Evolutionary conservation across 139 green algal species (phyloP), one percentile per base, ranked within the genome.

Genomic region (Chlamydomonas incerta): DNA sequence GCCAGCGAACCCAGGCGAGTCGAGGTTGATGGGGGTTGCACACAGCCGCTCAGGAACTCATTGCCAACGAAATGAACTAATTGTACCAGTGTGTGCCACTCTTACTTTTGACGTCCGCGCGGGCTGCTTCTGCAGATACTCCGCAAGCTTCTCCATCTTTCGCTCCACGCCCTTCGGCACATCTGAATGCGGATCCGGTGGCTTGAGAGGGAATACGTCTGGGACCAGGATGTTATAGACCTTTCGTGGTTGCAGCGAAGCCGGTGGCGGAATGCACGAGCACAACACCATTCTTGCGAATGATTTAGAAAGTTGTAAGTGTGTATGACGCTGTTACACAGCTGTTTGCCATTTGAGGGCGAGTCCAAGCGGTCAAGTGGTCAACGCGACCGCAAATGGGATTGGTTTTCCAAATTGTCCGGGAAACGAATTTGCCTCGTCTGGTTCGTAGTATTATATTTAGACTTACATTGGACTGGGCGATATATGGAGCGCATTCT

Each of bases 71-170:
- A n/a, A n/a, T n/a, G n/a, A n/a, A n/a, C n/a, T n/a, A 37, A 6
- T 66, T 47, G 18, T 21, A 77, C 13, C 3, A 28, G 35, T 77
- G 31, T 20, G 63, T 37, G 8, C 72, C 3, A 11, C 34, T n/a
- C 86, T 23, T 46, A 92, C 92, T 89, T 95, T 95, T 29, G 82
- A 74, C 3, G 89, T 88, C 57, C 91, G 92, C 46, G 74, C 68
- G 26, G 92, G 88, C 58, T 94, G 92, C 20, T 86, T 86, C 28
- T 90, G 74, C 34, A 94, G 67, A 69, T 95, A 95, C 74, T 94
- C 91, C n/a, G 92, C 83, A 62, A 95, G 74, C 83, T 95, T 95
- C 11, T 86, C 89, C 34, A 94, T 90, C 74, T 93, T 93, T 20
- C 91, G 83, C 41, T 66, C 72, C 26, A 90, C 63, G 5, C 81